Conservation (phyloP, 352 stramenopile genomes). For the Globisporangium megalacanthum region DNA sequence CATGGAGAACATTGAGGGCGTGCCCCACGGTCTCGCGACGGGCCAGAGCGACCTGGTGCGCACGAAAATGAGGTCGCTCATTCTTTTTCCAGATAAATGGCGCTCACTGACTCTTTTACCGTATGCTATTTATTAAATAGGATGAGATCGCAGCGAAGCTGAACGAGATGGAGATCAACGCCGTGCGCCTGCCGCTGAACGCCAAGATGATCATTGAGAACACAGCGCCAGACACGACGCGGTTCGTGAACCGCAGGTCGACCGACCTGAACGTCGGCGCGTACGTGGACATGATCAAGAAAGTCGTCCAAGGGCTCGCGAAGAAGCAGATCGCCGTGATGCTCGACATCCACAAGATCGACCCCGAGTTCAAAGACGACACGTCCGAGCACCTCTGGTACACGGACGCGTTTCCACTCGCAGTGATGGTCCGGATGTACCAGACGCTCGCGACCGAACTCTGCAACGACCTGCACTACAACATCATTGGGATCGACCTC, state of each 20-base stretch:
- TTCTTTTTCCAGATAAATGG: not conserved
- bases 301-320: conserved; percentile 72
- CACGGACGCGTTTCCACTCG: conserved; percentile 45
- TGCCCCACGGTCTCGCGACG: conserved; percentile 65
- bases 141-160: conserved; percentile 59
- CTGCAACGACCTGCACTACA: conserved; percentile 77
- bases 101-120: not conserved
- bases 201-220: conserved; percentile 81
- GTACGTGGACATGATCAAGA: conserved; percentile 85
- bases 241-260: conserved; percentile 57
- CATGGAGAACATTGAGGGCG: conserved; percentile 78
- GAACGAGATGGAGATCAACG: conserved; percentile 63
- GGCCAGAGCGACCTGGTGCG: conserved; percentile 55
- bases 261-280: conserved; percentile 61
- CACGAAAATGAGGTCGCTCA: no score
- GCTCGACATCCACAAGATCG: conserved; percentile 83
- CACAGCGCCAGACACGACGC: conserved; percentile 45
- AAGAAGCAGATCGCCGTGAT: conserved; percentile 79
- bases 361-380: conserved; percentile 60
- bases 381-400: conserved; percentile 78
- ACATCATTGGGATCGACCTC: conserved; percentile 79
- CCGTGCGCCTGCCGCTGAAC: conserved; percentile 73
- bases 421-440: conserved; percentile 61
- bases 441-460: conserved; percentile 60
- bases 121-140: conserved; percentile 8